phyloP scores from a whole-genome alignment of 2,329 filamentous ascomycete genomes.

The Huntiella savannae region DNA sequence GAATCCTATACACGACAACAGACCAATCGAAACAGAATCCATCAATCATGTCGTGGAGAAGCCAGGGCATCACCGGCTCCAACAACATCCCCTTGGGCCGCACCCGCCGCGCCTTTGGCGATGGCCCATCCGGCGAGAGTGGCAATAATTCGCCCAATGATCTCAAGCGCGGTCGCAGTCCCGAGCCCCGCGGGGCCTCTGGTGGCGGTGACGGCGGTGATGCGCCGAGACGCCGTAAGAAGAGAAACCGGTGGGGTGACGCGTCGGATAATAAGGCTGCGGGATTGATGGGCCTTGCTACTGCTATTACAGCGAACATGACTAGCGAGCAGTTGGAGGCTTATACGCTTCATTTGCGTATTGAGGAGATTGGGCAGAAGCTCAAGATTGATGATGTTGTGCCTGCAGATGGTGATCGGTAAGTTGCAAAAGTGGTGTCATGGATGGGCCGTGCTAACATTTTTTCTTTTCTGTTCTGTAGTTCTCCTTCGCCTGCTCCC shows the following conservation, averaged over 20 bases:
- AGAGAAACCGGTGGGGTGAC: constrained; percentile 97
- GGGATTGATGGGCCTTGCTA: constrained; percentile 90
- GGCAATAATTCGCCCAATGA: constrained; percentile 18
- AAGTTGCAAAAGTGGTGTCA: constrained; percentile 20
- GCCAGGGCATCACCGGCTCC: constrained; percentile 80
- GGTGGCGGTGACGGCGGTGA: constrained; percentile 33
- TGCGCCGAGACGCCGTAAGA: constrained; percentile 79
- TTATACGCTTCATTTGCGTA: constrained; percentile 87
- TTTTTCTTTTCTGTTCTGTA: constrained; percentile 20
- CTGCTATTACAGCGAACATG: constrained; percentile 93
- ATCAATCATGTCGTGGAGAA: constrained; percentile 45
- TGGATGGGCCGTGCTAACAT: background rate
- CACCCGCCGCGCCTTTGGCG: constrained; percentile 55
- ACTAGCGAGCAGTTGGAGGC: constrained; percentile 96
- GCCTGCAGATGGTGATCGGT: constrained; percentile 90
- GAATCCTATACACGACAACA: background rate
- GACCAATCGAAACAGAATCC: constrained; percentile 3
- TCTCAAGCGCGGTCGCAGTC: constrained; percentile 80
- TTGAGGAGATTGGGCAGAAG: constrained; percentile 99
- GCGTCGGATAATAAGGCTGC: constrained; percentile 96
- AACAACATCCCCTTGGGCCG: constrained; percentile 94
- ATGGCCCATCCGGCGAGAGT: constrained; percentile 16
- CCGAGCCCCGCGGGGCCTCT: constrained; percentile 37
- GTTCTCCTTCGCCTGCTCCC: constrained; percentile 84
- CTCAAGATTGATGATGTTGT: constrained; percentile 98